Evolutionary conservation across 768 basidiomycete genomes (phyloP), one percentile per base, ranked within the genome.

Genomic region (Chalciporus sphaerocephalus): DNA sequence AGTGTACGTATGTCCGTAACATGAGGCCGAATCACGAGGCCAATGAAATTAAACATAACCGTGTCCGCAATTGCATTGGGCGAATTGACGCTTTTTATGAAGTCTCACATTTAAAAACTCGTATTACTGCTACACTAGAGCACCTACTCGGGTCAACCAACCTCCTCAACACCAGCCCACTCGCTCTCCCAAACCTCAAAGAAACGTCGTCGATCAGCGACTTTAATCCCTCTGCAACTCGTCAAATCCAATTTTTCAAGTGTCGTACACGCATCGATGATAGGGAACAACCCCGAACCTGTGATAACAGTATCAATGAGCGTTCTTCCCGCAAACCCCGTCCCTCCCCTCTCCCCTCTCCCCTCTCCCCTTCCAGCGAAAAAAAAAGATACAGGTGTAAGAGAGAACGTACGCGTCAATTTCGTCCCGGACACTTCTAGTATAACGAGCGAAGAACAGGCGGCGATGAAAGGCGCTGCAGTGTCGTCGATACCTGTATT

Each of bases 401-500:
- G 2, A 20, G 5, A 15, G 20, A 21, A 52, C 79, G 13, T 50
- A 85, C 85, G 68, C 1, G 80, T 79, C 40, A 87, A 57, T 60
- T 73, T 80, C 0, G 85, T 85, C 7, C 77, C 73, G 0, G 74
- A 76, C 15, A 83, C 63, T 39, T 74, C 76, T 23, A 87, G 65
- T 2, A 65, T 68, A 21, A 58, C 59, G 27, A 87, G 71, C 3
- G 60, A 56, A 4, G 60, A 52, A 56, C 86, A 87, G 16, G 69
- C 56, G 8, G 79, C 67, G 30, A 87, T 70, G 53, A 69, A 85
- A 2, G 59, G 64, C 1, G 74, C 71, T 5, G 78, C 76, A 2
- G 69, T 68, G 45, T 87, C 84, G 40, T 80, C 81, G 15, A 87
- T 69, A 2, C 71, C 64, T 0, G 84, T 85, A 50, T 80, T 78